These are phyloP conservation scores for Ganoderma meredithae DNA, from an alignment of 1,284 basidiomycete genomes.

Conservation along the genomic window DNA sequence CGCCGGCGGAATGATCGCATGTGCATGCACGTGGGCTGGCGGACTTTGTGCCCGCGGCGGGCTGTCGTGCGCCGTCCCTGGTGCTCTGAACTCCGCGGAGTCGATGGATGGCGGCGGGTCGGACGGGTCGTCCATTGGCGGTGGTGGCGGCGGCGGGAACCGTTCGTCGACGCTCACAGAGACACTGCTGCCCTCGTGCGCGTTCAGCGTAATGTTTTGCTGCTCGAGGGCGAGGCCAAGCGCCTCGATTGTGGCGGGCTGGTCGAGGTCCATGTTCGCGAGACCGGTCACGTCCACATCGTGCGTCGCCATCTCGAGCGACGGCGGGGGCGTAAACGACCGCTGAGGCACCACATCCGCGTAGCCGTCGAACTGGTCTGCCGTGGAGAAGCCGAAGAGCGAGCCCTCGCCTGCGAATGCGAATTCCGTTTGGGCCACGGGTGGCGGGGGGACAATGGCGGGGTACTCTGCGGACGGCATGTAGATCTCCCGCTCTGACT, in stretches of 20 bases:
- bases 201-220: conserved; percentile 43
- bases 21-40: conserved; percentile 13
- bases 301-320: conserved; percentile 71
- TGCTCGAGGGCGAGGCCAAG: conserved; percentile 65
- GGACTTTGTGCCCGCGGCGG: conserved; percentile 50
- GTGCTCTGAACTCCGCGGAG: conserved; percentile 70
- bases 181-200: conserved; percentile 12
- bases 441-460: conserved; percentile 42
- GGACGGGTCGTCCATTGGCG: conserved; percentile 86
- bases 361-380: conserved; percentile 82
- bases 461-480: conserved; percentile 57
- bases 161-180: neutral
- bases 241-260: conserved; percentile 63
- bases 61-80: conserved; percentile 51
- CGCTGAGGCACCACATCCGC: conserved; percentile 61
- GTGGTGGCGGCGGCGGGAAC: conserved; percentile 63
- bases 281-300: conserved; percentile 74
- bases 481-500: conserved; percentile 76
- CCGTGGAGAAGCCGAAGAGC: conserved; percentile 71
- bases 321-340: conserved; percentile 69
- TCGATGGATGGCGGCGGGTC: conserved; percentile 86
- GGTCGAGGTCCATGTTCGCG: conserved; percentile 54
- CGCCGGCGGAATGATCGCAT: conserved; percentile 9
- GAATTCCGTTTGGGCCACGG: conserved; percentile 41
- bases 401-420: conserved; percentile 73